Evolutionary conservation across 1,284 basidiomycete species (phyloP).

Genomic region (Ganoderma sinense): DNA sequence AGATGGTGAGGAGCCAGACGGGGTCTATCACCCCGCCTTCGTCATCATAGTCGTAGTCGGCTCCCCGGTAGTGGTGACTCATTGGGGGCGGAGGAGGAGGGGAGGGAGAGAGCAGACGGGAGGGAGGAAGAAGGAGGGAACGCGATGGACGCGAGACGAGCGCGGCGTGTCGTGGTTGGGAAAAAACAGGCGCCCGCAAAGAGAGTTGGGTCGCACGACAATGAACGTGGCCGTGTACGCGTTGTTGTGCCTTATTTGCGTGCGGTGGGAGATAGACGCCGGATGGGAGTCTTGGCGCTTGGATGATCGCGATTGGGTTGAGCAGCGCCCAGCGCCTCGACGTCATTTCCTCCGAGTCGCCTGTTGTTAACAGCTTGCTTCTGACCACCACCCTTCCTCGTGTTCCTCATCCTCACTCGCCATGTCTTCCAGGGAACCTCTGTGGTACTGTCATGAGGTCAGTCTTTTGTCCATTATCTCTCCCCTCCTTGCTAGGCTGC

Average conservation of each 20-base stretch:
- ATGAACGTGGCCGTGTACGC: slow-evolving; percentile 24
- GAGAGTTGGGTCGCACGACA: slow-evolving; percentile 26
- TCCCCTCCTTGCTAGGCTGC: slow-evolving; percentile 14
- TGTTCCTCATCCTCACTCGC: slow-evolving; percentile 1
- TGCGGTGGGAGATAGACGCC: slow-evolving; percentile 15
- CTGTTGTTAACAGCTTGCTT: slow-evolving; percentile 4
- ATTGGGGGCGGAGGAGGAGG: slow-evolving; percentile 2
- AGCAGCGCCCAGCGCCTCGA: slow-evolving; percentile 23
- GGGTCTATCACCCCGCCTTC: slow-evolving; percentile 40
- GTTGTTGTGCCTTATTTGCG: slow-evolving; percentile 32
- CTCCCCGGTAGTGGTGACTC: slow-evolving; percentile 19
- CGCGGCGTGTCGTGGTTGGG: slow-evolving; percentile 16
- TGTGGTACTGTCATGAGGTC: slow-evolving; percentile 85
- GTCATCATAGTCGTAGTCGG: slow-evolving; percentile 41
- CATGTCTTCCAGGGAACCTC: slow-evolving; percentile 71
- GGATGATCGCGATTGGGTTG: slow-evolving; percentile 10
- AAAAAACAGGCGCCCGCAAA: slow-evolving; percentile 22
- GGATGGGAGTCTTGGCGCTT: no score
- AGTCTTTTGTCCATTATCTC: slow-evolving; percentile 27
- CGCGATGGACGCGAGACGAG: slow-evolving; percentile 2
- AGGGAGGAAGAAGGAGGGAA: slow-evolving; percentile 9
- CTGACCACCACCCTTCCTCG: slow-evolving; percentile 8
- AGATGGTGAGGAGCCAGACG: slow-evolving; percentile 56
- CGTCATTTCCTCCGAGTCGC: slow-evolving; percentile 24
- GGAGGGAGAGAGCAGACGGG: slow-evolving; percentile 2